Evolutionary conservation across 345 rosid genomes (phyloP).

Genomic region (Laguncularia racemosa): DNA sequence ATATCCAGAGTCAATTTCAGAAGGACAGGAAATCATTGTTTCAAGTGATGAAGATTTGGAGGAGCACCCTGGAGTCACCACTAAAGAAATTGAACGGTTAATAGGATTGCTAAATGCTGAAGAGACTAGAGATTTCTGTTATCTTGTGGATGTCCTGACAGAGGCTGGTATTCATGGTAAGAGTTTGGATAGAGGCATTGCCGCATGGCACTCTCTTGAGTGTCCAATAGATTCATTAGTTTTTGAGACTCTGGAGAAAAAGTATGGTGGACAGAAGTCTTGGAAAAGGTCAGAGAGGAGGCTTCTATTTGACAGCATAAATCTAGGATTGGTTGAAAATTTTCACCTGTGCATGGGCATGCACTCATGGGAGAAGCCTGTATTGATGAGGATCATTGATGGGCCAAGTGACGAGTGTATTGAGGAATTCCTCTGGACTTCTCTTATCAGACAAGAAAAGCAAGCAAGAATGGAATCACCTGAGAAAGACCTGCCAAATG

Average conservation of each 20-base stretch:
- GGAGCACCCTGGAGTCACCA: conserved; percentile 15
- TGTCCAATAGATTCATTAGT: conserved; percentile 27
- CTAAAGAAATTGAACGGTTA: conserved; percentile 25
- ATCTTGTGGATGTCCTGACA: conserved; percentile 48
- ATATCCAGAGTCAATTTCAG: conserved; percentile 37
- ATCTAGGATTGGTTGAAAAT: conserved; percentile 36
- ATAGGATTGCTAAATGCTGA: conserved; percentile 17
- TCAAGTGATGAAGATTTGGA: conserved; percentile 53
- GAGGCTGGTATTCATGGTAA: conserved; percentile 44
- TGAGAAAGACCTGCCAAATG: conserved; percentile 30
- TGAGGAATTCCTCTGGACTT: conserved; percentile 47
- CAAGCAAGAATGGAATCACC: conserved; percentile 27
- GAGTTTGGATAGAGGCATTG: conserved; percentile 12
- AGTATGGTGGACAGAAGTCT: conserved; percentile 44
- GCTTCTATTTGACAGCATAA: conserved; percentile 66
- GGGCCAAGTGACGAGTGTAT: conserved; percentile 17
- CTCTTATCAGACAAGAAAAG: conserved; percentile 37
- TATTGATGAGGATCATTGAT: conserved; percentile 33
- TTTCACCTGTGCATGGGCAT: conserved; percentile 31
- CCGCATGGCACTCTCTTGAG: conserved; percentile 20
- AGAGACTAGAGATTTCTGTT: conserved; percentile 54
- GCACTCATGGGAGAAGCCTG: conserved; percentile 38
- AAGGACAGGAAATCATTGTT: conserved; percentile 44
- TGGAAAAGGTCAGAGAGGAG: conserved; percentile 76
- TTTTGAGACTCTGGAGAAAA: conserved; percentile 75